Conservation (phyloP, 148 eudicot species). For the Rhododendron vialii region DNA sequence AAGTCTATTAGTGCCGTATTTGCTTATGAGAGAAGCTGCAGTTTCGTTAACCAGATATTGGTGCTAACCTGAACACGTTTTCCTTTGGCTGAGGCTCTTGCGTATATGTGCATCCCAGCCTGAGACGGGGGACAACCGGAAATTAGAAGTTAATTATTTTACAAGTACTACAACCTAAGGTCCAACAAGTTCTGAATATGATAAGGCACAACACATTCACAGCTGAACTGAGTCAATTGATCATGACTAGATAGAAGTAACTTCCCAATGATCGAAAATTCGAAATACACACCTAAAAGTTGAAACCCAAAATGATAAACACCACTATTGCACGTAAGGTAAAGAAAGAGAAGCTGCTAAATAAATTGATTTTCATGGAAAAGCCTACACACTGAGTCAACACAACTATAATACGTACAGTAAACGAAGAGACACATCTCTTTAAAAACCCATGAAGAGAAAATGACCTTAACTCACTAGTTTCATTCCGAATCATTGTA, state of each 20-base stretch:
- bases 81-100: slow-evolving; percentile 91
- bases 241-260: neutral
- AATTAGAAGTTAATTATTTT: neutral
- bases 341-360: neutral
- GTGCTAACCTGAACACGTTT: slow-evolving; percentile 91
- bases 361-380: neutral
- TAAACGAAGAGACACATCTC: neutral
- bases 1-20: neutral
- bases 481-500: neutral
- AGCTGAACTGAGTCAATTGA: neutral
- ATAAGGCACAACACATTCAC: neutral
- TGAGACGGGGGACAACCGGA: slow-evolving; percentile 6
- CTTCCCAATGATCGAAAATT: neutral
- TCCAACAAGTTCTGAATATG: slow-evolving; percentile 1
- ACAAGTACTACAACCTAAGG: neutral
- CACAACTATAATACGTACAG: neutral
- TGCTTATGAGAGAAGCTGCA: neutral
- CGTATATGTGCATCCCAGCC: slow-evolving; percentile 98
- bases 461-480: neutral
- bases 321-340: neutral
- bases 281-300: neutral
- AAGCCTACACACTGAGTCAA: neutral
- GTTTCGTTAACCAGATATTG: neutral
- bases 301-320: neutral
- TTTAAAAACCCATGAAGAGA: neutral